phyloP scores from a whole-genome alignment of 306 rosid genomes.

The Gynostemma pentaphyllum region DNA sequence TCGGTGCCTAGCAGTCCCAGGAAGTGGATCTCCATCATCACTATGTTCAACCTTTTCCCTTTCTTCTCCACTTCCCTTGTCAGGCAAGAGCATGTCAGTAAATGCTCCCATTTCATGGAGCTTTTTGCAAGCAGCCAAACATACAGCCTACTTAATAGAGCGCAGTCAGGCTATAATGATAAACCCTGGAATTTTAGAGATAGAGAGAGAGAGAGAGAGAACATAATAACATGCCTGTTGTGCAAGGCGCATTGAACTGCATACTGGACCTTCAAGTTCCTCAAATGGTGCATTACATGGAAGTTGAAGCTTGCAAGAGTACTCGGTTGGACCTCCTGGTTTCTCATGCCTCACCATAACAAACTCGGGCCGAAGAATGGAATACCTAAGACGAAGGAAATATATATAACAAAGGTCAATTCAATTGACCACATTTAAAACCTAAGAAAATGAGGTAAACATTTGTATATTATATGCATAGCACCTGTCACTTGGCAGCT shows the following conservation, averaged over 20 bases:
- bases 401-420: not conserved
- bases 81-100: conserved; percentile 98
- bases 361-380: conserved; percentile 96
- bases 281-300: conserved; percentile 99
- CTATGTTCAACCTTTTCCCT: conserved; percentile 71
- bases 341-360: conserved; percentile 90
- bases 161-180: conserved; percentile 7
- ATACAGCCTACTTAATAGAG: conserved; percentile 67
- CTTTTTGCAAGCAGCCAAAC: conserved; percentile 98
- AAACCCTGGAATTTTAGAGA: not conserved
- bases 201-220: too few species aligned
- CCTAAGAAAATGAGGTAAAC: not conserved
- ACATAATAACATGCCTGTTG: conserved; percentile 59
- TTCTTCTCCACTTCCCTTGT: conserved; percentile 98
- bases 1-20: conserved; percentile 98
- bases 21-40: conserved; percentile 91
- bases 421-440: not conserved
- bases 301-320: conserved; percentile 98
- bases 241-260: conserved; percentile 95
- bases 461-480: not conserved
- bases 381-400: conserved; percentile 39
- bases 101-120: conserved; percentile 99
- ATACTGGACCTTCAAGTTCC: conserved; percentile 87
- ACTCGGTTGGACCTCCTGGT: conserved; percentile 70
- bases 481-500: conserved; percentile 98